Evolutionary conservation across 768 basidiomycete genomes (phyloP), one percentile per base, ranked within the genome.

Genomic region (Tulasnella calospora): DNA sequence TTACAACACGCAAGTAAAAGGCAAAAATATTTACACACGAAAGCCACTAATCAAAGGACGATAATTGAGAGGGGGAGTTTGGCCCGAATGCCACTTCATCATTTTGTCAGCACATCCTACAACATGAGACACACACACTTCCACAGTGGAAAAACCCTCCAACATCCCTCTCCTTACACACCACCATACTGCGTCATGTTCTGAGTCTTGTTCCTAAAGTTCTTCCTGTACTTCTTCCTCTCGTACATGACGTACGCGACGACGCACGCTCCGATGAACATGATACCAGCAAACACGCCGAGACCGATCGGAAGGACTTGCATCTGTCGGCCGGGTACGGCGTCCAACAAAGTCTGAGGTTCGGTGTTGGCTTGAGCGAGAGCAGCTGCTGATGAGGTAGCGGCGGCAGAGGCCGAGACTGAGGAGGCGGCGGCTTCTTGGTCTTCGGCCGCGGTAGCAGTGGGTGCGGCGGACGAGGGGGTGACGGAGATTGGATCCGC

Each of bases 231-330:
- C 80, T 82, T 82, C 36, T 82, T 79, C 57, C 83, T 77, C 78
- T 84, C 82, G 61, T 80, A 83, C 27, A 82, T 81, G 67, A 84
- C 83, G 77, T 83, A 81, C n/a, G 80, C 81, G 40, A 84, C 82
- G 23, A 84, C 80, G 57, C 81, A 71, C 9, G 83, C 71, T 13
- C 82, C 81, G 30, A 84, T 80, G 38, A 81, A 82, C 30, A 81
- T 81, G 46, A 84, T 80, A 23, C 82, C 83, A 0, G 78, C 80
- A 57, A 81, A 82, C 27, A 82, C 80, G 46, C 81, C 81, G 8
- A 82, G 71, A 12, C 81, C 81, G 67, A 82, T 81, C 4, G 81
- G 81, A 27, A 80, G 73, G 40, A 80, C 80, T 13, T 51, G 51
- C 21, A 81, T 61, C 23, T 57, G 75, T 55, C 57, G 70, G 3